Base-by-base conservation (phyloP, 2,329 filamentous ascomycete species). In the Sporothrix humicola region DNA sequence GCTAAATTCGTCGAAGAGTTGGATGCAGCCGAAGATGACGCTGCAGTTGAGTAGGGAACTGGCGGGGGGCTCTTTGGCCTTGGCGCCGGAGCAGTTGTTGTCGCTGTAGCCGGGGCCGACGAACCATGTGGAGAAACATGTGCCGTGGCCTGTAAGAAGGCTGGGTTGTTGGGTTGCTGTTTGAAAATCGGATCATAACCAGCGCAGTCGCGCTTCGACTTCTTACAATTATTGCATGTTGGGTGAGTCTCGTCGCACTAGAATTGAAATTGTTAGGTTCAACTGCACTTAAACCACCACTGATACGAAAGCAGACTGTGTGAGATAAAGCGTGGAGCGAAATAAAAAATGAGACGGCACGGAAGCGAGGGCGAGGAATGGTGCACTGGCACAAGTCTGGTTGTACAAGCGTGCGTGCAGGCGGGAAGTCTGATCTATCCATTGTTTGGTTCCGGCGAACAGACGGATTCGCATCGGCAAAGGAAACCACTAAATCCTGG, bases 161-260 rank as follows among this genome's bases (percentile, higher is more conserved):
- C 71, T 2, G 75, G 72, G 31, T 69, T 73, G 31, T 69, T 74
- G 78, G 91, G 89, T 76, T 91, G 88, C 77, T 88, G 88, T 82
- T 94, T 93, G 84, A 95, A 96, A 79, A 95, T 93, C 52, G 93
- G 93, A 79, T 96, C 93, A 88, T 96, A 96, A 72, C 93, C 93
- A 68, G 94, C 81, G 80, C 93, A 96, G 79, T 95, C 93, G 79
- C 93, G 92, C 83, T 95, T 96, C 77, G 92, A 94, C 82, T 96
- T 96, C 80, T 92, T 91, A 84, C 93, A 96, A 80, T 96, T 94
- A 84, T 94, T 91, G 86, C 96, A 99, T 74, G 92, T 91, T 26
- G 96, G 96, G 82, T 97, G 94, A 75, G 90, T 91, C 86, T 99
- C 96, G 88, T 98, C 96, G 84, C 96, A 99, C 96, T 98, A 15